These are phyloP conservation scores for Botrytis paeoniae DNA, from an alignment of 2,329 filamentous ascomycete species.

Conservation along the genomic window DNA sequence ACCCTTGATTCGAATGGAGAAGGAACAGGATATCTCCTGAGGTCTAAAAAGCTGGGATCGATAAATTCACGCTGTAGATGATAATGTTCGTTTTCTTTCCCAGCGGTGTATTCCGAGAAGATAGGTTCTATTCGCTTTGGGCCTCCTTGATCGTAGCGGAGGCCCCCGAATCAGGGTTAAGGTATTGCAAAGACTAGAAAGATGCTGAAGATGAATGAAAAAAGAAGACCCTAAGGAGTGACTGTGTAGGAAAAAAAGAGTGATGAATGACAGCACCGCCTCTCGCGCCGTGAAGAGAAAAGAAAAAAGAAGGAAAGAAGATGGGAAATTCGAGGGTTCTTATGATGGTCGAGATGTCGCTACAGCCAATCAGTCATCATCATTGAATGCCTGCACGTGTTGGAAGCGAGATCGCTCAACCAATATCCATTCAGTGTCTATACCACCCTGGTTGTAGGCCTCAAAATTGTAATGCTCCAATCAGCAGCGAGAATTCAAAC, in stretches of 20 bases:
- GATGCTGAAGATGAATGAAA: background rate
- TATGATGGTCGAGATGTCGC: background rate
- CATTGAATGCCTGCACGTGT: too few species aligned
- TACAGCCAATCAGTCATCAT: background rate
- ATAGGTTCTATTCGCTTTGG: conserved; percentile 15
- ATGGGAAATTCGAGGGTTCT: background rate
- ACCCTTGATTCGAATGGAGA: background rate
- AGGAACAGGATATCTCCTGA: conserved; percentile 7
- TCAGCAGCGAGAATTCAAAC: background rate
- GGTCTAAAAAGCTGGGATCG: conserved; percentile 17
- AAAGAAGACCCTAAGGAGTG: background rate
- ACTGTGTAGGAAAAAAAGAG: background rate
- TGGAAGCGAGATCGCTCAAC: background rate
- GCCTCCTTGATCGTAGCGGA: conserved; percentile 14
- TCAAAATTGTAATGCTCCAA: background rate
- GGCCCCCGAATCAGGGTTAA: background rate
- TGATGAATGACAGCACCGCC: conserved; percentile 7
- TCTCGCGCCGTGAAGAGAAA: conserved; percentile 8
- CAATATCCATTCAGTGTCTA: background rate
- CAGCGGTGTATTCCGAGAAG: conserved; percentile 7
- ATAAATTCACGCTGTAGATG: conserved; percentile 1
- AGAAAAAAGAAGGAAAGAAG: background rate
- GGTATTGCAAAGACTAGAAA: background rate
- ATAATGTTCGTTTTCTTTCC: conserved; percentile 4
- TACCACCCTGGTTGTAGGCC: background rate